Evolutionary conservation across 2,329 filamentous ascomycete species (phyloP).

Genomic region (Sarocladium strictum): DNA sequence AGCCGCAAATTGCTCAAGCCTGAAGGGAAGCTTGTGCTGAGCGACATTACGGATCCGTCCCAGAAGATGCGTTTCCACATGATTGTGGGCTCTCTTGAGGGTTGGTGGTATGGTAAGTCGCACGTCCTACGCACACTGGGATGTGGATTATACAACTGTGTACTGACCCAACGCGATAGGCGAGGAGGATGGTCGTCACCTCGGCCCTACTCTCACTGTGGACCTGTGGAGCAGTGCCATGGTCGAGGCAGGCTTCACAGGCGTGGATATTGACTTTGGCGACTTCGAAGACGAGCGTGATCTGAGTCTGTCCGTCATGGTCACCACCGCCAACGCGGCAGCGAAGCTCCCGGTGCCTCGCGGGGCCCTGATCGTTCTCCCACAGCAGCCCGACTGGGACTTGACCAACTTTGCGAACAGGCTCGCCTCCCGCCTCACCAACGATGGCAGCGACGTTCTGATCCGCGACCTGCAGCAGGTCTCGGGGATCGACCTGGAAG

Average conservation of each 20-base stretch:
- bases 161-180: too few species aligned
- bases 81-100: not conserved
- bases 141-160: not conserved
- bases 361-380: not conserved
- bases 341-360: not conserved
- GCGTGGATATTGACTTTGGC: not conserved
- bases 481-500: too few species aligned
- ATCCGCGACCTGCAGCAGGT: too few species aligned
- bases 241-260: not conserved
- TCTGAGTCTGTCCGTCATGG: not conserved
- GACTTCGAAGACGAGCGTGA: not conserved
- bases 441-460: too few species aligned
- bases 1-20: constrained; percentile 9
- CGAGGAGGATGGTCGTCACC: too few species aligned
- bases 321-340: not conserved
- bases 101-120: not conserved
- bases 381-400: not conserved
- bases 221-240: not conserved
- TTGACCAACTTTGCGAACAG: not conserved
- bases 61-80: not conserved
- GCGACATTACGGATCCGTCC: constrained; percentile 3
- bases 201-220: too few species aligned
- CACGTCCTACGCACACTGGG: too few species aligned
- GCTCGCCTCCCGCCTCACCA: not conserved
- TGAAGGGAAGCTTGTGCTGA: constrained; percentile 11